These are phyloP conservation scores for Apiospora pterosperma DNA, from an alignment of 2,329 filamentous ascomycete genomes.

Conservation along the genomic window DNA sequence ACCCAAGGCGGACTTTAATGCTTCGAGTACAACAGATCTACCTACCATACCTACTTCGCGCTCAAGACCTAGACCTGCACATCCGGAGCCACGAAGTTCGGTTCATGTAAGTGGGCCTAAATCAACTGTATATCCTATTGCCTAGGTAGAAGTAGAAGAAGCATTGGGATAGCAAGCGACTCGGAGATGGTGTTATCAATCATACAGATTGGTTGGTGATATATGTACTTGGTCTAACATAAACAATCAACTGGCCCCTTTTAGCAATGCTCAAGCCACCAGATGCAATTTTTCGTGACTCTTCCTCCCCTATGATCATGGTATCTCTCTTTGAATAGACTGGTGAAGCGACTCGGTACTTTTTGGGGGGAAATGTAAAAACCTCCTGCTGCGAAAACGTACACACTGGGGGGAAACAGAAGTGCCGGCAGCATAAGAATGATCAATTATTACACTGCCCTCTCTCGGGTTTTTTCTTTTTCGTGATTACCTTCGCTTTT, in stretches of 20 bases:
- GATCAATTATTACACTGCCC: too few relatives aligned
- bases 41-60: neutral
- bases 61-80: neutral
- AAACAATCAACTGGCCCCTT: neutral
- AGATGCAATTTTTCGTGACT: constrained; percentile 1
- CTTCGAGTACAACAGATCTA: neutral
- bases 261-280: neutral
- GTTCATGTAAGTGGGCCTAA: neutral
- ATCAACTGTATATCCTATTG: neutral
- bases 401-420: too few relatives aligned
- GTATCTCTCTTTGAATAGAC: neutral
- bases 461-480: too few relatives aligned
- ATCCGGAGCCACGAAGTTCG: neutral
- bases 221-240: neutral
- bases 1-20: neutral
- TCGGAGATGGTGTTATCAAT: neutral
- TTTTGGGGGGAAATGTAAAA: neutral
- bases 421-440: too few relatives aligned
- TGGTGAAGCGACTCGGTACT: neutral
- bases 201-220: neutral
- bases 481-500: too few relatives aligned
- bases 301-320: neutral
- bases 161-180: neutral
- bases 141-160: neutral
- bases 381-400: too few relatives aligned